Percentiles rank a stretch among this genome's conserved stretches.
phyloP scores from a whole-genome alignment of 2,329 filamentous ascomycete species.

The Epicoccum sorghinum region DNA sequence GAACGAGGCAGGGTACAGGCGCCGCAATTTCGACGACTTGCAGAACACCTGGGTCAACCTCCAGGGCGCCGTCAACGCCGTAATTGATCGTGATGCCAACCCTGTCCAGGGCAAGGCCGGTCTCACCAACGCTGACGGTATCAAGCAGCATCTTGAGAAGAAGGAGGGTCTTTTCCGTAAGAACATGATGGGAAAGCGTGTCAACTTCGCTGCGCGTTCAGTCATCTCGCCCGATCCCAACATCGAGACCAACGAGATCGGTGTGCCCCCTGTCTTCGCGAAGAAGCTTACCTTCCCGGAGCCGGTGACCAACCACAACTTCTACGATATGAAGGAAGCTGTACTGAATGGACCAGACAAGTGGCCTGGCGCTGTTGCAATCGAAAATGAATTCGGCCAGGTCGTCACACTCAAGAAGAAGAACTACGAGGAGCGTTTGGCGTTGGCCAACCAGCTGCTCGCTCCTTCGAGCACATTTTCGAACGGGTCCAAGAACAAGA shows the following conservation, averaged over 20 bases:
- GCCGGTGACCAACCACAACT: constrained; percentile 96
- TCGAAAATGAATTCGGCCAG: constrained; percentile 94
- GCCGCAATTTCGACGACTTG: constrained; percentile 73
- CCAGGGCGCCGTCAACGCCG: constrained; percentile 88
- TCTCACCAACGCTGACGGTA: constrained; percentile 83
- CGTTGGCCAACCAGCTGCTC: constrained; percentile 89
- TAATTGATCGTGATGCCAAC: constrained; percentile 89
- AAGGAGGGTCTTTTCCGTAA: constrained; percentile 98
- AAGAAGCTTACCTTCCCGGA: constrained; percentile 96
- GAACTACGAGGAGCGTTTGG: constrained; percentile 83
- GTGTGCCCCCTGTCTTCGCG: constrained; percentile 96
- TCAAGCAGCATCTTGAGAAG: constrained; percentile 98
- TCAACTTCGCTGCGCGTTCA: constrained; percentile 96
- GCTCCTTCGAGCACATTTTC: constrained; percentile 78
- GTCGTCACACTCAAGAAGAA: constrained; percentile 88
- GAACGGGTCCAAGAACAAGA: constrained; percentile 85
- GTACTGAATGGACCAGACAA: constrained; percentile 93
- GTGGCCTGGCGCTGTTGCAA: constrained; percentile 92
- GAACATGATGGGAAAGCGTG: constrained; percentile 99
- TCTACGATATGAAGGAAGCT: constrained; percentile 91
- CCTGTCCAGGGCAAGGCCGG: constrained; percentile 79
- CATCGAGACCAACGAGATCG: constrained; percentile 98
- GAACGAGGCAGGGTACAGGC: constrained; percentile 50
- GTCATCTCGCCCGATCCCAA: constrained; percentile 99
- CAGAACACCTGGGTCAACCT: constrained; percentile 82